Evolutionary conservation across 2,329 filamentous ascomycete species (phyloP), one percentile per base, ranked within the genome.

Genomic region (Coleophoma eucalyptorum): DNA sequence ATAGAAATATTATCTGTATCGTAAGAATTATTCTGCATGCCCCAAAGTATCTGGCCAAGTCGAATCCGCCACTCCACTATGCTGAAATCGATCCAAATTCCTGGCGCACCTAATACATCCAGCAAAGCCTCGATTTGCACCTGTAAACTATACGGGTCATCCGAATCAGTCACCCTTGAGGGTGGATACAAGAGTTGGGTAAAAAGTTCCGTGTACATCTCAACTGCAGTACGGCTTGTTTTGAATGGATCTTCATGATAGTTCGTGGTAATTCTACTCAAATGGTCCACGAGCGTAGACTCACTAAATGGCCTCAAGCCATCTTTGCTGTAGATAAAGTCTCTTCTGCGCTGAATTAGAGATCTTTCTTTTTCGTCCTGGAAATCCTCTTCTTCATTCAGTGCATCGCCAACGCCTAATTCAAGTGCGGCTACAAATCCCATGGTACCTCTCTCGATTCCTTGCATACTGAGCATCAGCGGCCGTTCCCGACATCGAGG

Each of bases 61-160:
- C 85, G 76, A 51, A 90, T 86, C 35, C 87, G 78, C 86, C 86
- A 90, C 63, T 90, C 86, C 6, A 90, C 83, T 32, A 84, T 76
- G 18, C 84, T 86, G 57, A 90, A 87, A 66, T 90, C 86, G 47
- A 87, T 78, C 87, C 87, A 90, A 43, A 88, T 79, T 50, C 86
- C 84, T 49, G 83, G 76, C 7, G 80, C 71, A 0, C 78, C 80
- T 42, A 90, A 74, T 10, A 86, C 79, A 62, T 82, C 82, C 43
- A 90, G 75, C 16, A 90, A 69, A 4, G 83, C 79, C 57, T 84
- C 76, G 50, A 90, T 89, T 62, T 90, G 87, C 34, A 87, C 83
- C 41, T 84, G 77, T 18, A 90, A 70, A 49, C 85, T 80, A 60
- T 81, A 79, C 4, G 79, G 80, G 59, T 86, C 78, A 31, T 75